Base-by-base conservation (phyloP, 371 early-diverging fungal species). In the Sanchytrium tribonematis region DNA sequence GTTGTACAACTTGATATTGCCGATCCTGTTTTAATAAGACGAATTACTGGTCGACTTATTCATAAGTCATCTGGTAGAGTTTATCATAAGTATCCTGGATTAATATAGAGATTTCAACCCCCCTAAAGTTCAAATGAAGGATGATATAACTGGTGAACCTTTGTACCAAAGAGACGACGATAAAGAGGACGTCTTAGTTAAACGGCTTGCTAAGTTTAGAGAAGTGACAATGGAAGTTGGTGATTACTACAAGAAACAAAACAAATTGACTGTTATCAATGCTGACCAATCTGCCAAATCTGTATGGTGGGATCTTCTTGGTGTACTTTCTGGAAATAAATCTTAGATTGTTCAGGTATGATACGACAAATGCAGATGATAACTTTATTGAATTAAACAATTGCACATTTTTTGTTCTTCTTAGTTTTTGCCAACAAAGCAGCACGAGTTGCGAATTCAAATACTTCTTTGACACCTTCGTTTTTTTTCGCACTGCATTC, bases 401-500 rank as follows among this genome's bases (percentile, higher is more conserved):
- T 48, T 48, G 22, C 48, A 69, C 74, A 72, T 73, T 66, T 74
- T 73, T 77, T 75, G 71, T 73, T 80, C 68, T 66, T 72, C 71
- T 72, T 74, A 67, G 69, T 31, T 31, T 83, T 85, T 73, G 76
- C 79, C 77, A 84, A 77, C 68, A 90, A 78, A 30, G 90, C 88
- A 32, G 90, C 91, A 68, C 92, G 83, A 66, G 93, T 89, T 29
- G 92, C 92, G 71, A 85, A 82, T 76, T 88, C 90, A 81, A 93
- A 91, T 2, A 67, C 67, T 74, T 94, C 93, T 71, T 84, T 83
- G 69, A 97, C 92, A 73, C 90, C 91, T 68, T 90, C 88, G 70
- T 89, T 88, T 66, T 81, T 82, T 81, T 86, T 88, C 74, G 97
- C 95, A 69, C 88, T 88, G 80, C 97, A 97, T 78, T 97, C 96